Percentiles rank a stretch among this genome's conserved stretches.
These are phyloP conservation scores for Wickerhamomyces sp. DNA, from an alignment of 1,139 yeast species.

Conservation along the genomic window DNA sequence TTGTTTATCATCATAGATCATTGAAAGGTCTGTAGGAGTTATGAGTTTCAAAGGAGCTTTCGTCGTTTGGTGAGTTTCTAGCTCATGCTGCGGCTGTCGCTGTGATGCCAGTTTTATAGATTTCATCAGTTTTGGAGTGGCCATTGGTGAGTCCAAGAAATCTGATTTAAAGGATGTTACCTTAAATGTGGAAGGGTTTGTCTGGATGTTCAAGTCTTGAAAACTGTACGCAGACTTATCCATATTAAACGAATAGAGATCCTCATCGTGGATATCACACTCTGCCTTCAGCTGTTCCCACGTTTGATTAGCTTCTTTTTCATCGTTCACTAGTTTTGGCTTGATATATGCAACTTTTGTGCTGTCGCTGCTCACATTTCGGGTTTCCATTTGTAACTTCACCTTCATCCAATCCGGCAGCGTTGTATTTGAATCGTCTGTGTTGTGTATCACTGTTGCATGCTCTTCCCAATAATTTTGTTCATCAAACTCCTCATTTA, in stretches of 20 bases:
- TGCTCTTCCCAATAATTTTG: slow-evolving; percentile 38
- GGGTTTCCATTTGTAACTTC: slow-evolving; percentile 38
- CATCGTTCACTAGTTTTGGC: neutral
- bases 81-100: neutral
- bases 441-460: slow-evolving; percentile 16
- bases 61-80: neutral
- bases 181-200: slow-evolving; percentile 12
- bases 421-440: slow-evolving; percentile 10
- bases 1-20: slow-evolving; percentile 9
- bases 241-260: neutral
- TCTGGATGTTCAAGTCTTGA: slow-evolving; percentile 8
- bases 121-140: slow-evolving; percentile 15
- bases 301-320: slow-evolving; percentile 8
- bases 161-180: slow-evolving; percentile 13
- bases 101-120: neutral
- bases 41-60: slow-evolving; percentile 10
- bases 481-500: slow-evolving; percentile 35
- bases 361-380: neutral
- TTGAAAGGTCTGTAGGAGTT: slow-evolving; percentile 11
- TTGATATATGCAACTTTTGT: slow-evolving; percentile 1
- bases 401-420: slow-evolving; percentile 54
- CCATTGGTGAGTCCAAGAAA: slow-evolving; percentile 18
- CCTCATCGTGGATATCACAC: slow-evolving; percentile 7
- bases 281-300: slow-evolving; percentile 17
- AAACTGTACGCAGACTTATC: slow-evolving; percentile 15